Conservation (phyloP, 179 eudicot species). For the Nepenthes alata region DNA sequence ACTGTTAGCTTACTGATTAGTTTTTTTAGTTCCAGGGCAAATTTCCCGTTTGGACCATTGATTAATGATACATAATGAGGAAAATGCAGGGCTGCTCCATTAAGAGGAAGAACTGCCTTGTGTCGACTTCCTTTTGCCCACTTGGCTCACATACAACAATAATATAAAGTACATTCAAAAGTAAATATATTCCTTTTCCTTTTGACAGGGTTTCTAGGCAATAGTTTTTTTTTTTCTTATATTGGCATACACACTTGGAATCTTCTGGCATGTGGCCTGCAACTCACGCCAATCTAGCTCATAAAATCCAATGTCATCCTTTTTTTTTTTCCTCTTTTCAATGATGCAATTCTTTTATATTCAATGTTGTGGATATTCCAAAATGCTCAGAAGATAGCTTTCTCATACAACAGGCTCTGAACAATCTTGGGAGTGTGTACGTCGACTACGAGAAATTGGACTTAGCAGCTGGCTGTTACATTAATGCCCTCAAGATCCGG, state of each 20-base stretch:
- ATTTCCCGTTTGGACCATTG: too few relatives aligned
- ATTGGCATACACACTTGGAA: background rate
- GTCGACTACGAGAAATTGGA: slow-evolving; percentile 83
- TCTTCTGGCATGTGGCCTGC: background rate
- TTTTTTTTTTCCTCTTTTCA: background rate
- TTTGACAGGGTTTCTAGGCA: too few relatives aligned
- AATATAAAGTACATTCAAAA: too few relatives aligned
- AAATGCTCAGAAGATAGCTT: background rate
- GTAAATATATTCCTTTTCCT: too few relatives aligned
- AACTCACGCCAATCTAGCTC: background rate
- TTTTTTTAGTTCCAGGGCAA: too few relatives aligned
- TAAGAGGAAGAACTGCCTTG: too few relatives aligned
- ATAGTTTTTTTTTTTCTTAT: too few relatives aligned
- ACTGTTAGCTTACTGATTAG: too few relatives aligned
- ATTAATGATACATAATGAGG: too few relatives aligned
- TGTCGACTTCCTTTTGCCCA: too few relatives aligned
- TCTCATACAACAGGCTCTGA: slow-evolving; percentile 53
- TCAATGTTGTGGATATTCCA: background rate
- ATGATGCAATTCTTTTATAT: background rate
- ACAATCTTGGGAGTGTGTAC: slow-evolving; percentile 97
- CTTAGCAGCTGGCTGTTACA: slow-evolving; percentile 90
- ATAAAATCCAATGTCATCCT: background rate
- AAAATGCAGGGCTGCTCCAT: too few relatives aligned
- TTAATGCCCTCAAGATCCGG: slow-evolving; percentile 83
- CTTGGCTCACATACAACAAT: too few relatives aligned